Percentiles rank a stretch among this genome's conserved stretches.
Evolutionary conservation across 192 early-diverging fungal genomes (phyloP).

Genomic region (Coemansia sp.): DNA sequence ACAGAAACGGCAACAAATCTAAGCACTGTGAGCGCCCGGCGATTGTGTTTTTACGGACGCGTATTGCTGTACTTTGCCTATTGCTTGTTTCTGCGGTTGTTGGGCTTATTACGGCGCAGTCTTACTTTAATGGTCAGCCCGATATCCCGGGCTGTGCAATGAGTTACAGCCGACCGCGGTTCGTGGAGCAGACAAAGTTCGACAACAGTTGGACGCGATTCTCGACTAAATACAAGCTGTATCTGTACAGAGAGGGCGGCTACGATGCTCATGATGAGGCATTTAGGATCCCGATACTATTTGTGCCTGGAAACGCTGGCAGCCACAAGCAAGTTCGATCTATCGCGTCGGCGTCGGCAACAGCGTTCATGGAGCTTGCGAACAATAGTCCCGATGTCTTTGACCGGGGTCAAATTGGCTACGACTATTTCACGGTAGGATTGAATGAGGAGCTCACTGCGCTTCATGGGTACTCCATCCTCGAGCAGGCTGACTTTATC

Average conservation of each 20-base stretch:
- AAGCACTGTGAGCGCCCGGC: neutral
- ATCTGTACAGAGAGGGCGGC: conserved; percentile 73
- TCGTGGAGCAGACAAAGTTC: conserved; percentile 45
- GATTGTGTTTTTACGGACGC: conserved; percentile 1
- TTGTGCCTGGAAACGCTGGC: conserved; percentile 95
- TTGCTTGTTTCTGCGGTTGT: conserved; percentile 18
- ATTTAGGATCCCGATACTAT: conserved; percentile 80
- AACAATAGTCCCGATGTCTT: conserved; percentile 13
- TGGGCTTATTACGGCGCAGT: conserved; percentile 48
- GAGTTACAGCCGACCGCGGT: conserved; percentile 61
- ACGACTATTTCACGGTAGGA: conserved; percentile 63
- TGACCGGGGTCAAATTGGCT: conserved; percentile 44
- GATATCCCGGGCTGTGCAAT: conserved; percentile 58
- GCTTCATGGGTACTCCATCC: conserved; percentile 75
- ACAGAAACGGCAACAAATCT: neutral
- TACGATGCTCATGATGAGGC: conserved; percentile 47
- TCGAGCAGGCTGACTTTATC: conserved; percentile 85
- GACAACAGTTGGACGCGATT: conserved; percentile 53
- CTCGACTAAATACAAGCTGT: conserved; percentile 73
- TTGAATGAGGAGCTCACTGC: conserved; percentile 92
- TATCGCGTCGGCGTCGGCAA: conserved; percentile 71
- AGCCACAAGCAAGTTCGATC: conserved; percentile 87
- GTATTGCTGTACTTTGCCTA: conserved; percentile 10
- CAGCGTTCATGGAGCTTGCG: conserved; percentile 55
- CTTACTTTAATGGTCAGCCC: conserved; percentile 64